Conservation (phyloP, 495 filamentous ascomycete genomes). For the Aspergillus conjunctus region DNA sequence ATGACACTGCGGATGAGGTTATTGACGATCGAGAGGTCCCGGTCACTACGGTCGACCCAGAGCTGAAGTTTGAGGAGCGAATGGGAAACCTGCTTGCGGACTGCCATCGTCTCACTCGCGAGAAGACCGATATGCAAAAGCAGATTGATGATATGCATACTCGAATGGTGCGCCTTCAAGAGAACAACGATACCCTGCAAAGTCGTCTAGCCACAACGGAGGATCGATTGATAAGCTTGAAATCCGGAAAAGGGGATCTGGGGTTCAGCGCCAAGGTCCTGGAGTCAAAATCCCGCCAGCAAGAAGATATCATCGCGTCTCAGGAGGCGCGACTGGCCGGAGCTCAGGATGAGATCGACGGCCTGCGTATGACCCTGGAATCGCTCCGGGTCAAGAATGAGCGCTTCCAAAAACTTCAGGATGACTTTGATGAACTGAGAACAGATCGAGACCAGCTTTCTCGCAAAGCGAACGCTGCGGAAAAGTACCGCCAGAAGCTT, state of each 20-base stretch:
- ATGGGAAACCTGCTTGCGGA: constrained; percentile 54
- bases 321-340: constrained; percentile 59
- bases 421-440: constrained; percentile 71
- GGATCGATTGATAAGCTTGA: constrained; percentile 48
- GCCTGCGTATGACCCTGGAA: constrained; percentile 15
- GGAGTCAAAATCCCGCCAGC: constrained; percentile 51
- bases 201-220: constrained; percentile 49
- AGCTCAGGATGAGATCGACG: constrained; percentile 38
- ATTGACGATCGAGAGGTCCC: constrained; percentile 39
- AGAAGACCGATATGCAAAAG: constrained; percentile 56
- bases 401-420: constrained; percentile 59
- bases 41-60: constrained; percentile 43
- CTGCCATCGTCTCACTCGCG: constrained; percentile 52
- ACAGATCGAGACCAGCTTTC: constrained; percentile 71
- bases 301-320: constrained; percentile 58
- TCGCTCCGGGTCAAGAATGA: constrained; percentile 36
- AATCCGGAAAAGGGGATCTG: constrained; percentile 47
- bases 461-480: constrained; percentile 77
- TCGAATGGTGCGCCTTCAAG: constrained; percentile 58
- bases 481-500: constrained; percentile 74
- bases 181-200: constrained; percentile 57
- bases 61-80: constrained; percentile 57
- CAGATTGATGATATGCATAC: constrained; percentile 57
- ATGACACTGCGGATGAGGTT: constrained; percentile 41
- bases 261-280: constrained; percentile 49